phyloP scores from a whole-genome alignment of 371 early-diverging fungal genomes.

The Gilbertella persicaria region DNA sequence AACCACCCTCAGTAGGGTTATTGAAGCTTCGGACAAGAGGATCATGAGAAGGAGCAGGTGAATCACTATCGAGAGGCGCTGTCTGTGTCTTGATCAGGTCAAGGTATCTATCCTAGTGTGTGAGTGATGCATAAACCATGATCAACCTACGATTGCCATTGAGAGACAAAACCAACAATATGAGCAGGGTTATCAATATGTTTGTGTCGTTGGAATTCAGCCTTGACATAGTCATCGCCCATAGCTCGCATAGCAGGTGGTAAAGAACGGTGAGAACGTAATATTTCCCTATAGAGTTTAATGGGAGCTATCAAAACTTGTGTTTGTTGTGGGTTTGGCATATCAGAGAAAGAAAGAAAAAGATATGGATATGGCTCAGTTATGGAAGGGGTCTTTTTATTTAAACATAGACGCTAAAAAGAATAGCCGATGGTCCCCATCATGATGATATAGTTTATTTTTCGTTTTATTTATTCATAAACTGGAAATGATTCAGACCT shows the following conservation, averaged over 20 bases:
- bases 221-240: slow-evolving; percentile 70
- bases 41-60: slow-evolving; percentile 31
- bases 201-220: slow-evolving; percentile 67
- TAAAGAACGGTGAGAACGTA: slow-evolving; percentile 58
- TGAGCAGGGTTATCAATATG: slow-evolving; percentile 65
- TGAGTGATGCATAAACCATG: neutral
- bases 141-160: slow-evolving; percentile 63
- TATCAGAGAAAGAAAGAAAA: neutral
- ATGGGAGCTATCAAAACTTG: slow-evolving; percentile 54
- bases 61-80: slow-evolving; percentile 28
- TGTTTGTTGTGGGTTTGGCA: slow-evolving; percentile 22
- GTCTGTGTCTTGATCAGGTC: slow-evolving; percentile 38
- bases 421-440: neutral
- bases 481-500: slow-evolving; percentile 27
- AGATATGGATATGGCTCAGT: too few species aligned
- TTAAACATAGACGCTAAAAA: neutral
- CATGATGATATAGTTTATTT: slow-evolving; percentile 6
- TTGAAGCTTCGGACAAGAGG: slow-evolving; percentile 39
- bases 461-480: slow-evolving; percentile 2
- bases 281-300: slow-evolving; percentile 61
- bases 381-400: too few species aligned
- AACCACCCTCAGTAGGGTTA: slow-evolving; percentile 33
- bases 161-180: slow-evolving; percentile 63
- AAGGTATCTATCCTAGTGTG: slow-evolving; percentile 25
- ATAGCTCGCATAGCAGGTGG: slow-evolving; percentile 62